Conservation (phyloP, 352 stramenopile genomes). For the Phytophthora pisi region DNA sequence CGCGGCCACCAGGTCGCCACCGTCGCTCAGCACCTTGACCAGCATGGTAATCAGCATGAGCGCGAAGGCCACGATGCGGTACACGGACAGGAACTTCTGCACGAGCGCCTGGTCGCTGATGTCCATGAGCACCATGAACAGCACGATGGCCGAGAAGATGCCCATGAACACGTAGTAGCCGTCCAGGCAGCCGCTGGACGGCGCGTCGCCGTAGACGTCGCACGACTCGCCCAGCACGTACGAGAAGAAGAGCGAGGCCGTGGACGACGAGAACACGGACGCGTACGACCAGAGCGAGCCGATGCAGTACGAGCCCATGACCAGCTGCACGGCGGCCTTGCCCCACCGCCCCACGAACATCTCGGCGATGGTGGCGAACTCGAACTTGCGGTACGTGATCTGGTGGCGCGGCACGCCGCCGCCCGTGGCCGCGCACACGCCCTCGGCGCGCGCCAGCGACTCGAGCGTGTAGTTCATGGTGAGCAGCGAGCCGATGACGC, state of each 20-base stretch:
- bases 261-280: slow-evolving; percentile 87
- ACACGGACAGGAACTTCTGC: slow-evolving; percentile 84
- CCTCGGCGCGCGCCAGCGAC: slow-evolving; percentile 76
- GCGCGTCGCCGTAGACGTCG: slow-evolving; percentile 65
- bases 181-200: slow-evolving; percentile 57
- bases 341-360: slow-evolving; percentile 83
- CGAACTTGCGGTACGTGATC: slow-evolving; percentile 88
- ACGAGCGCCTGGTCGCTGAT: slow-evolving; percentile 83
- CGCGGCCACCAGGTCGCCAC: slow-evolving; percentile 37
- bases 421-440: slow-evolving; percentile 63
- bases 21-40: slow-evolving; percentile 73
- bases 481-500: slow-evolving; percentile 66
- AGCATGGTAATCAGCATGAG: slow-evolving; percentile 83
- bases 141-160: slow-evolving; percentile 74
- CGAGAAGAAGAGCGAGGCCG: slow-evolving; percentile 78
- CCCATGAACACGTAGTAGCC: slow-evolving; percentile 81
- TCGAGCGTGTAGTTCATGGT: slow-evolving; percentile 92
- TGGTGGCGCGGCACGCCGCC: slow-evolving; percentile 59
- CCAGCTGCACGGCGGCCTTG: slow-evolving; percentile 67
- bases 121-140: slow-evolving; percentile 85
- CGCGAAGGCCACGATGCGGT: slow-evolving; percentile 77
- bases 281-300: slow-evolving; percentile 86
- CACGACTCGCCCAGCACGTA: slow-evolving; percentile 69
- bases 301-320: slow-evolving; percentile 80
- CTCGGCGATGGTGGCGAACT: slow-evolving; percentile 82